Evolutionary conservation across 176 grass and related monocot genomes (phyloP), one percentile per base, ranked within the genome.

Genomic region (Guadua angustifolia): DNA sequence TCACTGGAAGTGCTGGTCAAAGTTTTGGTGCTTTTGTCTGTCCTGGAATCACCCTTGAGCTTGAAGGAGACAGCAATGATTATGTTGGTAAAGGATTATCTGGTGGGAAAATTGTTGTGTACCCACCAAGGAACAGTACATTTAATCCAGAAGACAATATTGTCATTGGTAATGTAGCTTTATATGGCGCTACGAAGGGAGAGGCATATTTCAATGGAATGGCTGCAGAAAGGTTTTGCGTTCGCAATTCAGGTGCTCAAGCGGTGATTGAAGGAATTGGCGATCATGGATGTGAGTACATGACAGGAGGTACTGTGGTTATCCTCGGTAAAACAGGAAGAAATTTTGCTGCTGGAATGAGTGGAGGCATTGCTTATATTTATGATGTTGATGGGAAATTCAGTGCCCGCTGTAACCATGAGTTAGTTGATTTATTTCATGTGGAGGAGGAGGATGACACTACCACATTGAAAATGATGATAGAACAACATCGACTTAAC

Each of bases 261-360:
- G 90, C 96, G 86, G 96, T 99, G 21, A 93, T 99, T 62, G 96
- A 99, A 90, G 96, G 96, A 71, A 86, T 99, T 83, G 96, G 96
- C n/a, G 96, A 99, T 80, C 96, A 99, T 87, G 96, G 96, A 69
- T 99, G 96, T 5, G 96, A 99, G 89, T 99, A 99, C 78, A 99
- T 99, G 96, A 99, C 96, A 61, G 96, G 96, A 62, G 96, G 96
- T 74, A 91, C 71, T 83, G 93, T 92, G 71, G 96, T 94, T 57
- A 91, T 99, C 55, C 89, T 99, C 50, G 96, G 96, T 40, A 94
- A 81, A 91, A 99, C 96, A 63, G 96, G 96, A 58, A 91, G 96
- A 49, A 99, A 99, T 59, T 99, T 99, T 92, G 96, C 96, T 64
- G 96, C 96, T 65, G 96, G 96, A 12, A 99, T 99, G 96, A 99